Evolutionary conservation across 1,284 basidiomycete genomes (phyloP), one percentile per base, ranked within the genome.

Genomic region (Malassezia brasiliensis): DNA sequence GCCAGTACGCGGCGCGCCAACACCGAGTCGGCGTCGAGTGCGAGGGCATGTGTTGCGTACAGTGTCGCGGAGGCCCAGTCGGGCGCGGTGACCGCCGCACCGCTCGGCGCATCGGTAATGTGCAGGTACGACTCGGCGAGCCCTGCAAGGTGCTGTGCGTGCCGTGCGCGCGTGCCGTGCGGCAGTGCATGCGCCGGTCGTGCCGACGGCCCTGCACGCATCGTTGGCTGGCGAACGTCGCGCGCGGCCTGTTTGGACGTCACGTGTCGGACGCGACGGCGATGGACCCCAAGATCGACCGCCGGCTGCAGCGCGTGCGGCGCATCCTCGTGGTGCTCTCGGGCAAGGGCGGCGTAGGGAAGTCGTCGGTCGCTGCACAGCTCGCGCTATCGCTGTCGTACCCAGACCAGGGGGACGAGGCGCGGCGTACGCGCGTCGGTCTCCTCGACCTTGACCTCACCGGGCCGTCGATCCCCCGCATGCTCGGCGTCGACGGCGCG

Each of bases 331-430:
- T 96, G 63, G 90, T 98, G 51, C 82, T 93, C 42, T 89, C 90
- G 1, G 93, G 93, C 19, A 98, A 98, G 77, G 93, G 93, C 38
- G 94, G 94, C 36, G 93, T 98, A 36, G 94, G 94, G 59, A 99
- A 99, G 79, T 96, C 90, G 10, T 94, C 90, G 0, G 87, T 96
- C 14, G 85, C 90, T 2, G 83, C 87, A 1, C 94, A 98, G 68
- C 82, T 98, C 11, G 93, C 93, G 0, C 82, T 98, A 34, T 88
- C 85, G 52, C 61, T 74, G n/a, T 62, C 68, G 11, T 61, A 66
- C 11, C 12, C 11, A 9, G 22, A 8, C 11, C 38, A 28, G 25
- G 32, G 15, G 17, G 9, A 1, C 30, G 37, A 35, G 5, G 38
- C 15, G 1, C 37, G 40, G n/a, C 60, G 47, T 10, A n/a, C 45